Evolutionary conservation across 2,329 filamentous ascomycete species (phyloP).

Genomic region (Dactylonectria estremocensis): DNA sequence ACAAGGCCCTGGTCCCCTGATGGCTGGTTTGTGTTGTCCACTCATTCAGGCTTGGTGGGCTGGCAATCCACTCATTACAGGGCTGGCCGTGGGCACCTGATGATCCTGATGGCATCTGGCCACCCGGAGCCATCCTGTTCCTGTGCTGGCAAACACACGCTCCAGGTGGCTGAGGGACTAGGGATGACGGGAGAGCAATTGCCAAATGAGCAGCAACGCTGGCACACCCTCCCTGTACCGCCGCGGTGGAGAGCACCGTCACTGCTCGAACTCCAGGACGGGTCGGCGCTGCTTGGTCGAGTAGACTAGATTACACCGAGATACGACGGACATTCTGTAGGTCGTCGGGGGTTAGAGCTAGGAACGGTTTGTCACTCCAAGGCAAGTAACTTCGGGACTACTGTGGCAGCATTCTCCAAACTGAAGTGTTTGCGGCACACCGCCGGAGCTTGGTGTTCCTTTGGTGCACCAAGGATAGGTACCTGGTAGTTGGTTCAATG

Average conservation of each 20-base stretch:
- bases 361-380: slow-evolving; percentile 6
- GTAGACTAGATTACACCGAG: background rate
- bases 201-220: slow-evolving; percentile 51
- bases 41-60: slow-evolving; percentile 11
- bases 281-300: slow-evolving; percentile 15
- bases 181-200: slow-evolving; percentile 46
- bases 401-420: slow-evolving; percentile 31
- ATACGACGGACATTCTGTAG: background rate
- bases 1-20: slow-evolving; percentile 22
- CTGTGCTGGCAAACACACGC: slow-evolving; percentile 30
- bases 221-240: slow-evolving; percentile 49
- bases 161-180: slow-evolving; percentile 31
- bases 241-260: slow-evolving; percentile 35
- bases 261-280: slow-evolving; percentile 42
- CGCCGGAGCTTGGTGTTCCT: slow-evolving; percentile 40
- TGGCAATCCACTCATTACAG: background rate
- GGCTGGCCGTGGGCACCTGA: too few relatives aligned
- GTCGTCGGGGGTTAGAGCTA: background rate
- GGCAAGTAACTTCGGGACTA: background rate
- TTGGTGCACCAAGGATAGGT: slow-evolving; percentile 25
- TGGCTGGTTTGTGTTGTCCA: slow-evolving; percentile 23
- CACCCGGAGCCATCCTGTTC: slow-evolving; percentile 19
- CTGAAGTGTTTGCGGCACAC: slow-evolving; percentile 42
- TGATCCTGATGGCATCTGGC: background rate
- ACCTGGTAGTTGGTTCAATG: slow-evolving; percentile 2